These are phyloP conservation scores for Gentiana straminea DNA, from an alignment of 257 asterid species.

Conservation along the genomic window DNA sequence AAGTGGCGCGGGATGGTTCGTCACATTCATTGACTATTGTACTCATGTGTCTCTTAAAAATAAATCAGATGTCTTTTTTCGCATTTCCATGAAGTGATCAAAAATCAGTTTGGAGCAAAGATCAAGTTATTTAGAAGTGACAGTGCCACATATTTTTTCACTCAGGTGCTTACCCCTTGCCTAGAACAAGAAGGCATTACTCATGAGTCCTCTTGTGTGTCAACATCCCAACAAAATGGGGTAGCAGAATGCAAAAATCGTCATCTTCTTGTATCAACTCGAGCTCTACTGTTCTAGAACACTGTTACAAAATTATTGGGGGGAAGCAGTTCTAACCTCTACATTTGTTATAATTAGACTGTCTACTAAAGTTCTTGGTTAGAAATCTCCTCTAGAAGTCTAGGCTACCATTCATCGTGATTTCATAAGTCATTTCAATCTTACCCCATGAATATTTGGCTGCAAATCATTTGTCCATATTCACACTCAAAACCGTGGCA, in stretches of 20 bases:
- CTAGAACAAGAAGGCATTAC: not conserved
- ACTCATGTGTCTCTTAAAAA: not conserved
- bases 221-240: slow-evolving; percentile 4
- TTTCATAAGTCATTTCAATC: too few relatives aligned
- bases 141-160: slow-evolving; percentile 3
- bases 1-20: not conserved
- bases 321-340: too few relatives aligned
- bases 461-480: too few relatives aligned
- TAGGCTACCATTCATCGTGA: too few relatives aligned
- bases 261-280: not conserved
- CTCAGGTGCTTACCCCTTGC: not conserved
- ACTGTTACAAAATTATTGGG: not conserved
- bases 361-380: too few relatives aligned
- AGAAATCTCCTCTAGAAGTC: too few relatives aligned
- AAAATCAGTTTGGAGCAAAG: not conserved
- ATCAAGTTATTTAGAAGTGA: not conserved
- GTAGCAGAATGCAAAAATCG: not conserved
- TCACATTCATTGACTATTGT: not conserved
- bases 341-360: too few relatives aligned
- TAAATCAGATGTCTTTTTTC: slow-evolving; percentile 2
- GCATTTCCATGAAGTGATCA: not conserved
- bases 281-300: not conserved
- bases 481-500: too few relatives aligned
- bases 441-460: too few relatives aligned
- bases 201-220: slow-evolving; percentile 1